Evolutionary conservation across 208 protist species (phyloP), one percentile per base, ranked within the genome.

Genomic region (Wallacemonas sp.): DNA sequence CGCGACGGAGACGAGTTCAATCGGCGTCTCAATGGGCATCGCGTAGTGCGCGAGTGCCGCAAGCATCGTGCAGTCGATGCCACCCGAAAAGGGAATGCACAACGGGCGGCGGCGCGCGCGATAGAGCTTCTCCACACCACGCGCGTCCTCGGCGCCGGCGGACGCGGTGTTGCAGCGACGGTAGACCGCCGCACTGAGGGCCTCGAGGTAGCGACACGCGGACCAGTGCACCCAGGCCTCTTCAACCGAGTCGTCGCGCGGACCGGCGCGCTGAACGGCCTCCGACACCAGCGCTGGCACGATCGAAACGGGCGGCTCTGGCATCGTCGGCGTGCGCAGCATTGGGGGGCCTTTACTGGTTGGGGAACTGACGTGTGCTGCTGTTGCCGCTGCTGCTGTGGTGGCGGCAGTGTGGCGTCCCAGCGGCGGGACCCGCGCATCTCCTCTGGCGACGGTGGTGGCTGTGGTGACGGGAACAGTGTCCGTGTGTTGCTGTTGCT

Each of bases 1-100:
- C 11, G 92, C 89, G 26, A 99, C 96, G 61, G 98, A 98, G 26
- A 98, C 78, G 27, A 99, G 81, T 54, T 99, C 97, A 66, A 99
- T 97, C 5, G 91, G 88, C 5, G 81, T 87, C 17, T 74, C 78
- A 16, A 82, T 55, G 1, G 92, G 86, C 60, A 97, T 58, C 8
- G 81, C 32, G 62, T 95, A 88, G 70, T 98, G 89, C 1, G 90
- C 83, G 19, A 99, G 76, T 2, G 94, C 91, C 17, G 97, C 94
- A 19, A 98, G 80, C 47, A 98, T 80, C 30, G 90, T 96, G 56
- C 85, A 98, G 79, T 98, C 95, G 68, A 98, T 94, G n/a, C 97
- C 94, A 0, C 96, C 96, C 5, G 82, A 92, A 72, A 98, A 98
- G 26, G 98, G 77, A 14, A 98, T 74, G 23, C 84, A 86, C 33